These are phyloP conservation scores for Lepidium africanum DNA, from an alignment of 345 rosid species.

Conservation along the genomic window DNA sequence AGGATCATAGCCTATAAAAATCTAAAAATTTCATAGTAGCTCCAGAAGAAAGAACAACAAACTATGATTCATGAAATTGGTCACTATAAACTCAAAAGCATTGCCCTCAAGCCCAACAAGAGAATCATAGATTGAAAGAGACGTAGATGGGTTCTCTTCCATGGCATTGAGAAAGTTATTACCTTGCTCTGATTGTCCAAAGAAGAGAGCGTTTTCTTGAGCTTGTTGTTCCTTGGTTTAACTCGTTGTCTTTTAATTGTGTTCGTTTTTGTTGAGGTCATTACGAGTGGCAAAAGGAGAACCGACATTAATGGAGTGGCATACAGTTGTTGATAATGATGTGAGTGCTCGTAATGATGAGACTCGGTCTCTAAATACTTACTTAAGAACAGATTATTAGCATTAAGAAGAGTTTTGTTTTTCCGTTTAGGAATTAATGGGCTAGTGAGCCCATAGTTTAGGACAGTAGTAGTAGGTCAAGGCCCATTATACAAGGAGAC, in stretches of 20 bases:
- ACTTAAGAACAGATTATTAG: neutral
- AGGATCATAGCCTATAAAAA: neutral
- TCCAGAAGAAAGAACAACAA: neutral
- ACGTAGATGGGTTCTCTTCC: neutral
- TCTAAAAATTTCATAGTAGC: neutral
- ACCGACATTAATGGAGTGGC: conserved; percentile 21
- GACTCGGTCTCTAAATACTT: neutral
- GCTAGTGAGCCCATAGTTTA: neutral
- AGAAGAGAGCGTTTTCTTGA: neutral
- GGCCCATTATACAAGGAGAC: neutral
- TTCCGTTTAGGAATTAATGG: neutral
- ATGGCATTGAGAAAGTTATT: neutral
- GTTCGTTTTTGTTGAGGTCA: neutral
- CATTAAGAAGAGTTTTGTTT: neutral
- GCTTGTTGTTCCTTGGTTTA: neutral
- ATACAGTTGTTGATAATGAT: conserved; percentile 15
- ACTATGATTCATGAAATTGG: neutral
- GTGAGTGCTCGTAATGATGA: neutral
- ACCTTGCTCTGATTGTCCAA: neutral
- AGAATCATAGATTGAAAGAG: neutral
- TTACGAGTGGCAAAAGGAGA: conserved; percentile 1
- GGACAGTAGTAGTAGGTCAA: neutral
- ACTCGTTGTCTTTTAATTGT: neutral
- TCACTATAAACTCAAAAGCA: neutral
- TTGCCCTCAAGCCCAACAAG: neutral